Percentiles rank a stretch among this genome's conserved stretches.
phyloP scores from a whole-genome alignment of 371 early-diverging fungal species.

The Haplosporangium sp. region DNA sequence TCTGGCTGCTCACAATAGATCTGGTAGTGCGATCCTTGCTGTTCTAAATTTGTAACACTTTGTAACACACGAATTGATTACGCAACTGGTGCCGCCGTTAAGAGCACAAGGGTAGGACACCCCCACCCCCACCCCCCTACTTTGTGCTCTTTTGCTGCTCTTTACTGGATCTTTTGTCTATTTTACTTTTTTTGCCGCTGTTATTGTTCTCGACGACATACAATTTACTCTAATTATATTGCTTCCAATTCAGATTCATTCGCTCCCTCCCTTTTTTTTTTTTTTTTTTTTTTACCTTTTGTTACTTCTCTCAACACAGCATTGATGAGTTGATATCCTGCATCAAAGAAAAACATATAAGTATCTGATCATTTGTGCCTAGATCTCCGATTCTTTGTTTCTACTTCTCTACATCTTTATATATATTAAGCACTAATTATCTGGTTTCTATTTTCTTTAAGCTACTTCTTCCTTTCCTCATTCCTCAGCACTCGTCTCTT shows the following conservation, averaged over 20 bases:
- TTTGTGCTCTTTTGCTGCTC: not conserved
- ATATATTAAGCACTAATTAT: not conserved
- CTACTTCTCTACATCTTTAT: not conserved
- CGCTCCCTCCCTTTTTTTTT: constrained; percentile 1
- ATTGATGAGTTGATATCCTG: not conserved
- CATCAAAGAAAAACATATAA: constrained; percentile 12
- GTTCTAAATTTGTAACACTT: constrained; percentile 17
- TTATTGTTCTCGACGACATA: not conserved
- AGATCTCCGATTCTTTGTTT: constrained; percentile 10
- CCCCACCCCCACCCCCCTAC: constrained; percentile 7
- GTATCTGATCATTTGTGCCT: not conserved
- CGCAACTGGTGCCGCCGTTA: constrained; percentile 4
- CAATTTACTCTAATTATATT: not conserved
- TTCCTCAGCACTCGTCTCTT: not conserved
- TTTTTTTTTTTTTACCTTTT: not conserved
- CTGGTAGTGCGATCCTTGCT: not conserved
- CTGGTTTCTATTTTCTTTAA: not conserved
- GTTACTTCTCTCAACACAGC: not conserved
- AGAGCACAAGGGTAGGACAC: constrained; percentile 4
- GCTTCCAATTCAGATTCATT: constrained; percentile 12
- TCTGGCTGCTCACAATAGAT: not conserved
- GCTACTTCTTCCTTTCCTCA: not conserved
- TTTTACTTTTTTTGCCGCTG: not conserved
- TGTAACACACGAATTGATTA: constrained; percentile 14
- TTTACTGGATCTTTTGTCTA: not conserved